Evolutionary conservation across 768 basidiomycete species (phyloP).

Genomic region (Leccinum olivaceopallidum): DNA sequence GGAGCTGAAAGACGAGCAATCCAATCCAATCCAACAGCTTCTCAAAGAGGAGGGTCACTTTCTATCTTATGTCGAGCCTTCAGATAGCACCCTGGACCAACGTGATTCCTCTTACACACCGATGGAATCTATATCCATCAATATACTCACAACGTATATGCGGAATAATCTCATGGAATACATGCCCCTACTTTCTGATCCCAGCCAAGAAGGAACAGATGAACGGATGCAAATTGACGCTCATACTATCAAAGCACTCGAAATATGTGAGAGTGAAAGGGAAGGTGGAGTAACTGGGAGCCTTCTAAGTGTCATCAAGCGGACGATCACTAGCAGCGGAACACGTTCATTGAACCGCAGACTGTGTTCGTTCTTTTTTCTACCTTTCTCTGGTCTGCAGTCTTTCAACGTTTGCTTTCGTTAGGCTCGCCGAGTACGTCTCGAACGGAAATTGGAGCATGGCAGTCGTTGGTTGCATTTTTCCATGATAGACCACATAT

Average conservation of each 20-base stretch:
- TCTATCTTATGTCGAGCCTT: constrained; percentile 45
- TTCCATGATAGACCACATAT: constrained; percentile 63
- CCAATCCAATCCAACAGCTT: constrained; percentile 48
- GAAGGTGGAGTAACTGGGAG: constrained; percentile 77
- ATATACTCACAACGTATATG: constrained; percentile 64
- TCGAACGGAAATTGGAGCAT: constrained; percentile 63
- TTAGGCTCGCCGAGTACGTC: constrained; percentile 87
- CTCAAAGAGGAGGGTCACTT: constrained; percentile 57
- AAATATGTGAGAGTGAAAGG: constrained; percentile 72
- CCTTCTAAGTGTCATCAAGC: constrained; percentile 70
- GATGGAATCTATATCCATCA: constrained; percentile 57
- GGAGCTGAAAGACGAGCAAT: constrained; percentile 34
- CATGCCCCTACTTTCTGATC: constrained; percentile 64
- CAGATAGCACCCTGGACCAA: constrained; percentile 4
- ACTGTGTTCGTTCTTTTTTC: constrained; percentile 57
- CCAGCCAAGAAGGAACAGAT: constrained; percentile 53
- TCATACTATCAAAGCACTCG: constrained; percentile 86
- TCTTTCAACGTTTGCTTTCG: constrained; percentile 15
- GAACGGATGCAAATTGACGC: constrained; percentile 87
- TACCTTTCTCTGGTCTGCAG: constrained; percentile 3
- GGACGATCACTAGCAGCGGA: constrained; percentile 78
- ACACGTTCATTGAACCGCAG: constrained; percentile 72
- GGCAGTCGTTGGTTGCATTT: constrained; percentile 76
- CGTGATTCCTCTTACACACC: constrained; percentile 19
- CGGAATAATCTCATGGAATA: constrained; percentile 70